Evolutionary conservation across 352 stramenopile genomes (phyloP), one percentile per base, ranked within the genome.

Genomic region (Pythium brachiatum): DNA sequence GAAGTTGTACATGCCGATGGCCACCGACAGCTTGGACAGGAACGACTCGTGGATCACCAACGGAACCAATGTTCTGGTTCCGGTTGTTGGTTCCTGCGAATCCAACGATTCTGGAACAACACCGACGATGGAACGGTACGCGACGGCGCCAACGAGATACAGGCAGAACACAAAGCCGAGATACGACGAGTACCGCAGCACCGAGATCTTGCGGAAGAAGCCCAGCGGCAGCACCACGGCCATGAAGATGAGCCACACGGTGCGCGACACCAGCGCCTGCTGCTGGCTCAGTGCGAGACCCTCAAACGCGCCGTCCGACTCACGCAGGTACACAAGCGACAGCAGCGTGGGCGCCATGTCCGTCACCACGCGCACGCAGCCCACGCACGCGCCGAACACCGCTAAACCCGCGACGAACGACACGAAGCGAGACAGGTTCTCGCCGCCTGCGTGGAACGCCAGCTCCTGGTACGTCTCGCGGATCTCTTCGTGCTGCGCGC

Each of bases 1-100:
- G 59, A 90, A 93, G 58, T 93, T 93, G 75, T 91, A 93, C 56
- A 93, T 89, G 20, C 80, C 81, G 32, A 89, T 79, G 27, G 73
- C 72, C 55, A 90, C 79, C 2, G 83, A 78, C 8, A 90, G 36
- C 12, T 75, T 74, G 54, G 73, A 81, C 58, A 89, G 77, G 31
- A 55, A 60, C 27, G 26, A 64, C 53, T 69, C 62, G 38, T 69
- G 26, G 55, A 69, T 69, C 62, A 34, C 38, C 12, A 69, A 23
- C 8, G 47, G 62, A 43, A 51, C 32, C 8, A 69, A n/a, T 3
- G 34, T 29, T 16, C 29, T 12, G 1, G 32, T 21, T 2, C n/a
- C n/a, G n/a, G n/a, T n/a, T n/a, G n/a, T n/a, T n/a, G n/a, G n/a
- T n/a, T n/a, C n/a, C n/a, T n/a, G 32, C 20, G 39, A 25, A 12